Evolutionary conservation across 2,329 filamentous ascomycete genomes (phyloP), one percentile per base, ranked within the genome.

Genomic region (Dactylella cylindrospora): DNA sequence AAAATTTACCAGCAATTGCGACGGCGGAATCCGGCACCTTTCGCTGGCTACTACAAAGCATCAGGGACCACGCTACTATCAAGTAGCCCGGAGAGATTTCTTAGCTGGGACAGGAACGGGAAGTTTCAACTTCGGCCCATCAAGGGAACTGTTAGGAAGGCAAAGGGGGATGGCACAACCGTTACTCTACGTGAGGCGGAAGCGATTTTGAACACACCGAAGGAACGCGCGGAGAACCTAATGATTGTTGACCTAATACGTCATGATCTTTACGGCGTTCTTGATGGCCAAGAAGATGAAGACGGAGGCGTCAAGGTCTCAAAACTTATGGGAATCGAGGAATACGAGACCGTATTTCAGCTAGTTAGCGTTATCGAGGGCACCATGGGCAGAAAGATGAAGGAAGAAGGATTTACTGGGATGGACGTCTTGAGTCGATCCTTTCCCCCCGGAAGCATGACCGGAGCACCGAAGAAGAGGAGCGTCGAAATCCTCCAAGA

Each of bases 231-330:
- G 0, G 91, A 97, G 75, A 97, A 97, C 70, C 79, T 97, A 19
- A 97, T 97, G 93, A 96, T 97, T 68, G 90, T 95, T 2, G 91
- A 97, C 72, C 78, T 97, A 0, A 93, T 96, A n/a, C 82, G 91
- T 0, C 91, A 97, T 70, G 91, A 97, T 72, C 77, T 97, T 9
- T 86, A 94, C 72, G 83, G 57, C 5, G 57, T 62, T 10, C 33
- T 62, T 4, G 43, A 54, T 35, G 57, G 46, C 10, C 41, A 62
- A 10, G 47, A 53, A 12, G 55, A 53, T n/a, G 46, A 53, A 33
- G 35, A 85, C 62, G 88, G 87, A 3, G 80, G 85, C 1, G 89
- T 96, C 0, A 72, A 75, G 4, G 89, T 95, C 1, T 82, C 84
- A 10, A 84, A 89, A 51, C 76, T 96, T 19, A 86, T 96, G 75